These are phyloP conservation scores for Ophiostoma quercus DNA, from an alignment of 2,329 filamentous ascomycete species.

Conservation along the genomic window DNA sequence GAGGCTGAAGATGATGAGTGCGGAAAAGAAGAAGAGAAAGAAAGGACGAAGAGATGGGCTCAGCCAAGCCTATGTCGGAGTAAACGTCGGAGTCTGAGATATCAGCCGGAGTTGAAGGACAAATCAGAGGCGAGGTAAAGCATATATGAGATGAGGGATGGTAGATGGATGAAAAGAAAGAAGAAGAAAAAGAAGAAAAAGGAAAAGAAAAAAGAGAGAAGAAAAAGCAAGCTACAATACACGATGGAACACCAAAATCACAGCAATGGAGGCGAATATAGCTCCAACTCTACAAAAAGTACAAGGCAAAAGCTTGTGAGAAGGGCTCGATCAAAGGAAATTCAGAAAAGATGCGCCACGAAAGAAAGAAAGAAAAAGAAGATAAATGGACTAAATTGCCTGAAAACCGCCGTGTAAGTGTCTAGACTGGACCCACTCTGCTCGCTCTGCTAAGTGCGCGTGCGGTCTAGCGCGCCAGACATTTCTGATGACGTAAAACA, in stretches of 20 bases:
- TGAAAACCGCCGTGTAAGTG: constrained; percentile 20
- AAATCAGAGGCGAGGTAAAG: background rate
- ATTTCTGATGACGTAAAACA: constrained; percentile 22
- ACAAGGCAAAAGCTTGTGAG: background rate
- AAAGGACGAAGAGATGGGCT: background rate
- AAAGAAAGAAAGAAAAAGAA: background rate
- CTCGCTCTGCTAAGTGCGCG: background rate
- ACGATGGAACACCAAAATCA: background rate
- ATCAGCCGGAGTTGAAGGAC: background rate
- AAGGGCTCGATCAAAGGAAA: background rate
- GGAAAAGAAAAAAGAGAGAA: background rate
- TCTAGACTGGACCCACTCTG: background rate
- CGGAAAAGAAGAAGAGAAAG: background rate
- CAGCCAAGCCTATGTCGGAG: background rate
- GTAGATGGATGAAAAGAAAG: background rate
- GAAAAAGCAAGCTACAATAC: background rate
- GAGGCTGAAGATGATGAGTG: background rate
- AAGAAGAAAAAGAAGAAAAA: background rate
- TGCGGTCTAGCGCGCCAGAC: background rate
- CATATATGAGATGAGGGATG: background rate
- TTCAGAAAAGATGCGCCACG: background rate
- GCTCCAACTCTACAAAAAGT: background rate
- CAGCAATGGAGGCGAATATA: background rate
- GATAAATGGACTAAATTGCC: background rate
- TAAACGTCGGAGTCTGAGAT: background rate